These are phyloP conservation scores for Oryza meyeriana DNA, from an alignment of 176 grass and related monocot genomes.

Conservation along the genomic window DNA sequence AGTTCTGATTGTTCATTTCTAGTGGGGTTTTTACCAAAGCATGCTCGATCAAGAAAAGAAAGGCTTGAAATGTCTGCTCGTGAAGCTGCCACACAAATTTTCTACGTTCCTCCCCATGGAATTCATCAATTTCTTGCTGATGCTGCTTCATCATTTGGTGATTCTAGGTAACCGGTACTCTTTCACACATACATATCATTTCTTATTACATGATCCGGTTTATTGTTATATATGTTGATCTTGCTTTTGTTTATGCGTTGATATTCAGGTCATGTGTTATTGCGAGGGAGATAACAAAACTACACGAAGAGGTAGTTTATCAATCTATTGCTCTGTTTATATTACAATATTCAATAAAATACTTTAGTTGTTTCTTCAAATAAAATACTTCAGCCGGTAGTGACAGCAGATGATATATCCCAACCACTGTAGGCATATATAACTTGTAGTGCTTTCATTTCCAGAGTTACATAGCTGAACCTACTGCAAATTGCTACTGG, in stretches of 20 bases:
- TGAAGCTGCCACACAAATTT: slow-evolving; percentile 85
- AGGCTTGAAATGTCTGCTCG: slow-evolving; percentile 71
- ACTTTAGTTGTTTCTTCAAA: not conserved
- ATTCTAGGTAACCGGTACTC: slow-evolving; percentile 52
- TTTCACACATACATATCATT: not conserved
- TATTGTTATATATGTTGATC: slow-evolving; percentile 6
- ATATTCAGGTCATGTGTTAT: slow-evolving; percentile 80
- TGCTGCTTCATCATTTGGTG: slow-evolving; percentile 64
- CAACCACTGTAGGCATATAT: not conserved
- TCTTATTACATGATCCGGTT: not conserved
- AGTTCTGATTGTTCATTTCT: slow-evolving; percentile 37
- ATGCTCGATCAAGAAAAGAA: slow-evolving; percentile 64
- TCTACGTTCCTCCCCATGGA: slow-evolving; percentile 87
- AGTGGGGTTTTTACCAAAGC: slow-evolving; percentile 96
- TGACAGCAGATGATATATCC: not conserved
- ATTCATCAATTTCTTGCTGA: slow-evolving; percentile 83
- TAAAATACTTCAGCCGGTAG: not conserved
- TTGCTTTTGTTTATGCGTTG: slow-evolving; percentile 25
- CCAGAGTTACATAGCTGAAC: not conserved
- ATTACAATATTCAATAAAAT: slow-evolving; percentile 13
- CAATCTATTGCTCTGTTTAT: slow-evolving; percentile 9
- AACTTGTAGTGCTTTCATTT: not conserved
- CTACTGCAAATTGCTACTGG: not conserved
- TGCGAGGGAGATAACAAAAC: slow-evolving; percentile 97
- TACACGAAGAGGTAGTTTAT: slow-evolving; percentile 89